Evolutionary conservation across 805 yeast genomes (phyloP).

Genomic region (Tetrapisispora phaffii): DNA sequence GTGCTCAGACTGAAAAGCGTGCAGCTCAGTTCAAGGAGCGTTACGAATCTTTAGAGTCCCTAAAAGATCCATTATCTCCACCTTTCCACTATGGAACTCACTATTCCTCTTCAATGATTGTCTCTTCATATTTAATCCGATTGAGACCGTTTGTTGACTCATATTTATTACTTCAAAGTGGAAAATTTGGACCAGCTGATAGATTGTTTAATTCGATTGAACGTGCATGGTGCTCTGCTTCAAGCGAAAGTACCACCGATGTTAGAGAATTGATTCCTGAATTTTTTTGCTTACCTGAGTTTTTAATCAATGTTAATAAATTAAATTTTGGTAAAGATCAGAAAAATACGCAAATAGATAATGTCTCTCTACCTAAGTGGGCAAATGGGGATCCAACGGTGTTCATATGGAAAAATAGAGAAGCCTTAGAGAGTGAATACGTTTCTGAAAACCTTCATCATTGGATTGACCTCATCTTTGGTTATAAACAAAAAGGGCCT

Average conservation of each 20-base stretch:
- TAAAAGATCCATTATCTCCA: constrained; percentile 50
- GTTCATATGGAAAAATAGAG: constrained; percentile 65
- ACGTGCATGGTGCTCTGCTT: constrained; percentile 76
- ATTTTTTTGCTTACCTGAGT: constrained; percentile 74
- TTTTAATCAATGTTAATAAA: constrained; percentile 52
- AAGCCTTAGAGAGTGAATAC: constrained; percentile 74
- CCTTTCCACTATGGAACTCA: constrained; percentile 92
- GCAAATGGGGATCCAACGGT: constrained; percentile 66
- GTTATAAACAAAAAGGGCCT: constrained; percentile 65
- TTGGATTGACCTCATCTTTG: constrained; percentile 84
- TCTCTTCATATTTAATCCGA: constrained; percentile 67
- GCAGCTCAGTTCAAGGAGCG: constrained; percentile 59
- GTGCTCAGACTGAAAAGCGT: constrained; percentile 61
- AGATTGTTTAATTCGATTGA: constrained; percentile 63
- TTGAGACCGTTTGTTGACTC: constrained; percentile 75
- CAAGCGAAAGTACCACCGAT: constrained; percentile 73
- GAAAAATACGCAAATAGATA: constrained; percentile 42
- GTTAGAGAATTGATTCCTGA: constrained; percentile 84
- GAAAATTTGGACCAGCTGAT: constrained; percentile 83
- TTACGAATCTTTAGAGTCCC: constrained; percentile 56
- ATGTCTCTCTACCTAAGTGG: constrained; percentile 77
- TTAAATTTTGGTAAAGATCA: constrained; percentile 67
- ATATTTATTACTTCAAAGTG: constrained; percentile 71
- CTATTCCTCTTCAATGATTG: constrained; percentile 90
- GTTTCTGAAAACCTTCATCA: constrained; percentile 66